Conservation (phyloP, 768 basidiomycete species). For the Phlebiopsis gigantea region DNA sequence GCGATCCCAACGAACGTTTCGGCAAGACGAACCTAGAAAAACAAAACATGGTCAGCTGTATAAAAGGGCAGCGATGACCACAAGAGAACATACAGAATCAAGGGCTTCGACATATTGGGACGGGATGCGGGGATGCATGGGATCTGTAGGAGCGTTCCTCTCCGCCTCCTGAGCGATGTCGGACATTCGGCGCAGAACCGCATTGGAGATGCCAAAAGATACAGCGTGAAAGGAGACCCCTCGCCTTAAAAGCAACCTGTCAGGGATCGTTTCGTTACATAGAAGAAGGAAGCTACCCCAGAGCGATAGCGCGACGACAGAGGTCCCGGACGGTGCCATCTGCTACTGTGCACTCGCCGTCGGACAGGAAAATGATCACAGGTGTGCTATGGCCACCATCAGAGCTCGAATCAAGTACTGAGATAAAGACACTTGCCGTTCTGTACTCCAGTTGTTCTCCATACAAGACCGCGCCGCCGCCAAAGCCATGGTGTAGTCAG, state of each 20-base stretch:
- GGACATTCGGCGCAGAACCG: slow-evolving; percentile 43
- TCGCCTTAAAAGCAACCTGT: slow-evolving; percentile 31
- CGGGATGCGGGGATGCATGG: slow-evolving; percentile 29
- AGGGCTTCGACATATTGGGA: slow-evolving; percentile 49
- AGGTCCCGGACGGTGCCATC: slow-evolving; percentile 37
- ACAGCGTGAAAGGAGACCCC: slow-evolving; percentile 54
- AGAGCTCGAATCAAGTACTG: background rate
- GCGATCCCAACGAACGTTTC: slow-evolving; percentile 56
- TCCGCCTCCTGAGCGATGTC: slow-evolving; percentile 46
- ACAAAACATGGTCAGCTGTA: background rate
- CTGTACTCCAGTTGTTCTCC: slow-evolving; percentile 44
- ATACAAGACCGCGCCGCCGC: slow-evolving; percentile 30
- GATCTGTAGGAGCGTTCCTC: slow-evolving; percentile 36
- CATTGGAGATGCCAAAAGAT: slow-evolving; percentile 40
- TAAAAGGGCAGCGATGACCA: background rate
- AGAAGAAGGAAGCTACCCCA: slow-evolving; percentile 32
- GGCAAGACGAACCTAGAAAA: slow-evolving; percentile 42
- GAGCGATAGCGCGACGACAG: slow-evolving; percentile 36
- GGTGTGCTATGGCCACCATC: slow-evolving; percentile 31
- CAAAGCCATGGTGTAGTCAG: slow-evolving; percentile 41
- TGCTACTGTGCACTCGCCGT: slow-evolving; percentile 39
- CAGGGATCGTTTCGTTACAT: background rate
- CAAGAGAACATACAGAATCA: slow-evolving; percentile 36
- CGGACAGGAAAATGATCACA: slow-evolving; percentile 53
- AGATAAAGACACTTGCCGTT: slow-evolving; percentile 30